Evolutionary conservation across 2,329 filamentous ascomycete genomes (phyloP).

Genomic region (Periconia digitata): DNA sequence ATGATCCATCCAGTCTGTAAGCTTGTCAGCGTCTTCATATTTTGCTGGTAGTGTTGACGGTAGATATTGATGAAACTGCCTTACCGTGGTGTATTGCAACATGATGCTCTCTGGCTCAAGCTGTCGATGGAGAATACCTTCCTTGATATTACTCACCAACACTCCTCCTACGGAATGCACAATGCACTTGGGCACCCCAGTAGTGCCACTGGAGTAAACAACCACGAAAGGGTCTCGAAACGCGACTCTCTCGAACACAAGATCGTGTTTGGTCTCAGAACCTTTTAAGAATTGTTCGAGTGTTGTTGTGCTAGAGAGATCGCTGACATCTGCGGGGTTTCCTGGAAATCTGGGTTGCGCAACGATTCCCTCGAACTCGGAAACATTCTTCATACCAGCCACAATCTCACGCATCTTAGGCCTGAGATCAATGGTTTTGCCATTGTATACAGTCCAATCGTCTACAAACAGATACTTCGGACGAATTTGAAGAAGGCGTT

Average conservation of each 20-base stretch:
- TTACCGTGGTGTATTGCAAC: slow-evolving; percentile 60
- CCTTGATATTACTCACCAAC: slow-evolving; percentile 62
- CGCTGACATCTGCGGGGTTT: slow-evolving; percentile 59
- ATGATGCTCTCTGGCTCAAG: slow-evolving; percentile 47
- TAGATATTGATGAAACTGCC: slow-evolving; percentile 8
- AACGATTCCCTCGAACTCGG: slow-evolving; percentile 65
- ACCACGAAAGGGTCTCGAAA: slow-evolving; percentile 78
- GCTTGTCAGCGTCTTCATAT: neutral
- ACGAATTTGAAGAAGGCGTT: slow-evolving; percentile 72
- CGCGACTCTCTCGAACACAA: slow-evolving; percentile 61
- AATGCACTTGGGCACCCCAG: slow-evolving; percentile 82
- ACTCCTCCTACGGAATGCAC: slow-evolving; percentile 73
- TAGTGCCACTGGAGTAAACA: slow-evolving; percentile 79
- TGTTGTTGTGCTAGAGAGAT: slow-evolving; percentile 52
- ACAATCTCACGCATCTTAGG: slow-evolving; percentile 71
- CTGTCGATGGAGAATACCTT: slow-evolving; percentile 58
- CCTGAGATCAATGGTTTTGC: slow-evolving; percentile 70
- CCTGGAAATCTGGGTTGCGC: slow-evolving; percentile 65
- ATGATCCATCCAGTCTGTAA: slow-evolving; percentile 70
- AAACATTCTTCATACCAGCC: slow-evolving; percentile 61
- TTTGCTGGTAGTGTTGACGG: neutral
- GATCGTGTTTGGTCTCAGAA: slow-evolving; percentile 40
- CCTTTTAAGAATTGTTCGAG: slow-evolving; percentile 46
- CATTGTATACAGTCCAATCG: slow-evolving; percentile 77
- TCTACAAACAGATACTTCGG: slow-evolving; percentile 84